These are phyloP conservation scores for Kitagawia praeruptora DNA, from an alignment of 129 eudicot genomes.

Conservation along the genomic window DNA sequence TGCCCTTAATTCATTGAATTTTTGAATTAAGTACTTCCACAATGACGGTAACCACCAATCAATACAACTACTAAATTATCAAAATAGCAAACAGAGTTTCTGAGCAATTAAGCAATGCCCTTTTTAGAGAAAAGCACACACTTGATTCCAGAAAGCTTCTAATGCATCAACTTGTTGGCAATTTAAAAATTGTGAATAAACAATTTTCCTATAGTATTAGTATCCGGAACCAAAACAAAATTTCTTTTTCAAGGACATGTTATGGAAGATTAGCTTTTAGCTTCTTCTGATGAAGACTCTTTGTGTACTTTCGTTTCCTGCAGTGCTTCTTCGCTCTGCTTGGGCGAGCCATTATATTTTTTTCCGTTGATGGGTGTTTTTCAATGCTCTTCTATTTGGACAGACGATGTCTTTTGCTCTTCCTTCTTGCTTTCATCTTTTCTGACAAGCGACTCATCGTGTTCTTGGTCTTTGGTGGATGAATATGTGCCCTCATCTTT, in stretches of 20 bases:
- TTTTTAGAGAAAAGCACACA: background rate
- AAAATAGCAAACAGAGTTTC: background rate
- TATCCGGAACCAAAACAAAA: background rate
- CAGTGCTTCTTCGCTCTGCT: background rate
- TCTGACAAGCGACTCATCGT: background rate
- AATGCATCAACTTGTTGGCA: background rate
- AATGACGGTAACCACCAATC: background rate
- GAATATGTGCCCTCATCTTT: background rate
- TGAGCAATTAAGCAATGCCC: background rate
- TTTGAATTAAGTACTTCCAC: background rate
- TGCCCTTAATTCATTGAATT: no score
- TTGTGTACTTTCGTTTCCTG: background rate
- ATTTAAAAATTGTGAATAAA: background rate
- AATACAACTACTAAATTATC: background rate
- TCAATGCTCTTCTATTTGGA: background rate
- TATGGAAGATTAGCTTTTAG: background rate
- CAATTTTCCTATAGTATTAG: background rate
- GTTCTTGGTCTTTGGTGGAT: conserved; percentile 5
- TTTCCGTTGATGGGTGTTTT: background rate
- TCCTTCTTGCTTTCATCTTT: conserved; percentile 11
- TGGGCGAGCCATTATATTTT: background rate
- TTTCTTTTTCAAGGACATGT: background rate
- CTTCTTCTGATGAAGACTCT: background rate
- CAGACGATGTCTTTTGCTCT: background rate
- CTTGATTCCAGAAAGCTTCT: background rate